phyloP scores from a whole-genome alignment of 306 rosid species.

The Prunus dulcis region DNA sequence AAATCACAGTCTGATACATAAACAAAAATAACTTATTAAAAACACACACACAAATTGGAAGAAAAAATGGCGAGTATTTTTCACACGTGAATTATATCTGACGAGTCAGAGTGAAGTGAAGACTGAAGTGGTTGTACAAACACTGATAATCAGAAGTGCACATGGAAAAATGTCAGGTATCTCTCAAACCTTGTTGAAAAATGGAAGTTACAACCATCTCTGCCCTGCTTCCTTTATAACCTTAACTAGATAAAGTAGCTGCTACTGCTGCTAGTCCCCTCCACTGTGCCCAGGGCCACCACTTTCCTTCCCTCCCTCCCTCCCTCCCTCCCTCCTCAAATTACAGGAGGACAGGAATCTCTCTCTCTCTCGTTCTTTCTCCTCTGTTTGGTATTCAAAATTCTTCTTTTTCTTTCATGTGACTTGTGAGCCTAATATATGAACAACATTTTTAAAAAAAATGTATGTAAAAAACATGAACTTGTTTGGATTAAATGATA shows the following conservation, averaged over 20 bases:
- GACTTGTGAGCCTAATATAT: too few species aligned
- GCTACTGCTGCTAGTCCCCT: neutral
- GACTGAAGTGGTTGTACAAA: neutral
- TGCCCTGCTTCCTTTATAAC: slow-evolving; percentile 16
- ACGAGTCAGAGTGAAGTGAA: neutral
- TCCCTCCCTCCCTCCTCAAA: neutral
- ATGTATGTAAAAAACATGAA: too few species aligned
- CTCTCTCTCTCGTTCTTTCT: neutral
- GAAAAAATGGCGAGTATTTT: too few species aligned
- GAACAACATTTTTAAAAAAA: too few species aligned
- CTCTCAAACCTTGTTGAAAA: slow-evolving; percentile 29
- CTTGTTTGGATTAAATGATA: neutral
- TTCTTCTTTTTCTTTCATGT: too few species aligned
- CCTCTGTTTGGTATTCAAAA: neutral
- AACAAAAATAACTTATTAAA: too few species aligned
- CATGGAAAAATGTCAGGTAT: slow-evolving; percentile 16
- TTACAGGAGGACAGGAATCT: slow-evolving; percentile 18
- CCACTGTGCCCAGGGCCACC: neutral
- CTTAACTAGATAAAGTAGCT: slow-evolving; percentile 20
- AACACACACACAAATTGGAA: too few species aligned
- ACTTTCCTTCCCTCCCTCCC: neutral
- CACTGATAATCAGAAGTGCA: neutral
- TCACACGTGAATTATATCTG: neutral
- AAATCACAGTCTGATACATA: too few species aligned
- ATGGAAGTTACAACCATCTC: slow-evolving; percentile 10